Percentiles rank a stretch among this genome's conserved stretches.
These are phyloP conservation scores for Aspergillus aculeatus DNA, from an alignment of 2,329 filamentous ascomycete genomes.

Conservation along the genomic window DNA sequence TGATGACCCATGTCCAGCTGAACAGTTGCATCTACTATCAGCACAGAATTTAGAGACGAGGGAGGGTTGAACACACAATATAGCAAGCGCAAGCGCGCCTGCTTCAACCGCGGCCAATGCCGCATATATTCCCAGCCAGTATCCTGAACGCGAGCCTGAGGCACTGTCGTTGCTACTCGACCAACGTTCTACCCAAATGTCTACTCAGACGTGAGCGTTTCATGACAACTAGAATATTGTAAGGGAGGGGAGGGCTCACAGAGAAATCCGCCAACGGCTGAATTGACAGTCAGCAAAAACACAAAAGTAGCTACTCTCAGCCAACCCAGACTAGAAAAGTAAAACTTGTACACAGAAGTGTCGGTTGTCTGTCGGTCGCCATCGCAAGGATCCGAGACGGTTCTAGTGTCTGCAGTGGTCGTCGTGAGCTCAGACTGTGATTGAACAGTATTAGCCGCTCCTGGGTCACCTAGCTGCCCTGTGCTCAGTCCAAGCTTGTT, in stretches of 20 bases:
- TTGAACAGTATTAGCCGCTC: not conserved
- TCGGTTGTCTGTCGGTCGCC: slow-evolving; percentile 6
- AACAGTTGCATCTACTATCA: not conserved
- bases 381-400: not conserved
- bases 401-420: not conserved
- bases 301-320: slow-evolving; percentile 15
- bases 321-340: slow-evolving; percentile 23
- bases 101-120: slow-evolving; percentile 15
- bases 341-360: slow-evolving; percentile 22
- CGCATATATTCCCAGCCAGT: slow-evolving; percentile 21
- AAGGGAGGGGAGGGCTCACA: too few species aligned
- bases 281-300: slow-evolving; percentile 13
- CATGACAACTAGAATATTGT: too few species aligned
- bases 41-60: not conserved
- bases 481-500: not conserved
- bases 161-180: slow-evolving; percentile 14
- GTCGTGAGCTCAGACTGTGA: not conserved
- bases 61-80: not conserved
- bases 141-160: slow-evolving; percentile 10
- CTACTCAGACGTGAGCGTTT: not conserved
- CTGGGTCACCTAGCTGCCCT: not conserved
- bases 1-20: slow-evolving; percentile 17
- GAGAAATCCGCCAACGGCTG: slow-evolving; percentile 9
- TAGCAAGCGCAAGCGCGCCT: not conserved
- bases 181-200: slow-evolving; percentile 20